phyloP scores from a whole-genome alignment of 1,284 basidiomycete species.

The Vanrija humicola region DNA sequence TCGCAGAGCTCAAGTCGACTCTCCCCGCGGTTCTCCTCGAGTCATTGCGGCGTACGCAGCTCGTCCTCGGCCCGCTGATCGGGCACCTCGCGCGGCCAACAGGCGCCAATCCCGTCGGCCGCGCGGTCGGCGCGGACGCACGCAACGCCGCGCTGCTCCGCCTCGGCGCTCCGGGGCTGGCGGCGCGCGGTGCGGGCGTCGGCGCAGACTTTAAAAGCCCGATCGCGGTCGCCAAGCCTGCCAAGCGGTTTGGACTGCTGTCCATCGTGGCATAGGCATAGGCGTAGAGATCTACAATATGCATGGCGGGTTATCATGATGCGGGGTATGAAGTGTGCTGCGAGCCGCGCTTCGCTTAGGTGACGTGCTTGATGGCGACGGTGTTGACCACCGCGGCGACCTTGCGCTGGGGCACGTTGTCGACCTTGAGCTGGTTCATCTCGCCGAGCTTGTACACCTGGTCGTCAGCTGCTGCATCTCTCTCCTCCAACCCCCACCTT shows the following conservation, averaged over 20 bases:
- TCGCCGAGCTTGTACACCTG: slow-evolving; percentile 72
- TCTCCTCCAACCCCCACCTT: slow-evolving; percentile 55
- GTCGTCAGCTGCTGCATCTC: neutral
- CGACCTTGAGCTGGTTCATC: slow-evolving; percentile 47
- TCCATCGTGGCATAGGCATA: slow-evolving; percentile 30
- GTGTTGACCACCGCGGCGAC: slow-evolving; percentile 68
- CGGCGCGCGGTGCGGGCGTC: slow-evolving; percentile 14
- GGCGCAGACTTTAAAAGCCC: slow-evolving; percentile 42
- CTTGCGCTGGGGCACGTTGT: slow-evolving; percentile 48
- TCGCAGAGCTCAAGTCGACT: neutral
- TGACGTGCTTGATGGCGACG: slow-evolving; percentile 75
- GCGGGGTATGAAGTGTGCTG: slow-evolving; percentile 7
- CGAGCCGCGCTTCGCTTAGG: slow-evolving; percentile 20
- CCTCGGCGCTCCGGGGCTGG: slow-evolving; percentile 31
- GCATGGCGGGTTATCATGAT: slow-evolving; percentile 4
- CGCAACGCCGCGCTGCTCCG: slow-evolving; percentile 34
- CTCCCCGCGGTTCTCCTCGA: slow-evolving; percentile 27
- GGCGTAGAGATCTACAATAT: neutral
- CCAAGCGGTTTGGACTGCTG: slow-evolving; percentile 45
- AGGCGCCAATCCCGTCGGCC: too few relatives aligned
- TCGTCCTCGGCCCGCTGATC: slow-evolving; percentile 33
- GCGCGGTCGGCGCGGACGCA: slow-evolving; percentile 5
- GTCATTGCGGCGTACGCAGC: slow-evolving; percentile 33
- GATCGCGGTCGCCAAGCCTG: slow-evolving; percentile 42
- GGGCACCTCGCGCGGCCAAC: slow-evolving; percentile 21